phyloP scores from a whole-genome alignment of 768 basidiomycete genomes.

The Podaxis sp. region DNA sequence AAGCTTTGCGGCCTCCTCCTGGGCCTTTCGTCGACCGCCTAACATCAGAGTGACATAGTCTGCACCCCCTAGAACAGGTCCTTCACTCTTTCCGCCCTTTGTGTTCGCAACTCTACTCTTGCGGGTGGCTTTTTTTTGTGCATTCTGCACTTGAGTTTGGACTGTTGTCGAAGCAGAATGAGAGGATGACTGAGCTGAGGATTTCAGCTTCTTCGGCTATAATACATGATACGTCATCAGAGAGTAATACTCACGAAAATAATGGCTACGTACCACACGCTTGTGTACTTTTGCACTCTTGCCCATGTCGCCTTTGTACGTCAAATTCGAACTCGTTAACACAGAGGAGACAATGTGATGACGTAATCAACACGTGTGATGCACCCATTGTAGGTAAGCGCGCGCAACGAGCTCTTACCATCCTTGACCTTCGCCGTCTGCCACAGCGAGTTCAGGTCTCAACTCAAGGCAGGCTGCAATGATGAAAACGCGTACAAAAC shows the following conservation, averaged over 20 bases:
- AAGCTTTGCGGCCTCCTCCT: constrained; percentile 65
- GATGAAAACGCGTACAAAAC: constrained; percentile 62
- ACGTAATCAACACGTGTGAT: constrained; percentile 32
- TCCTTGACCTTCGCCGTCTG: constrained; percentile 36
- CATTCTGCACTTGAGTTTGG: constrained; percentile 37
- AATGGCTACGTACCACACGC: constrained; percentile 42
- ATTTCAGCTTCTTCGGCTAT: constrained; percentile 41
- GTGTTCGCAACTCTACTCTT: constrained; percentile 40
- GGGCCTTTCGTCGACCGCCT: constrained; percentile 69
- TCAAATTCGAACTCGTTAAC: no score
- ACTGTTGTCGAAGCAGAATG: constrained; percentile 23
- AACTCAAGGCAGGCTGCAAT: constrained; percentile 22
- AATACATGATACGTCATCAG: neutral
- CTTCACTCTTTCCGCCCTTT: constrained; percentile 27
- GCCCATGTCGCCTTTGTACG: constrained; percentile 42
- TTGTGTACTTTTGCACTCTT: constrained; percentile 69
- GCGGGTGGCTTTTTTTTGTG: constrained; percentile 51
- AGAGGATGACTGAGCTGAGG: constrained; percentile 17
- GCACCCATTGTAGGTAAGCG: constrained; percentile 22
- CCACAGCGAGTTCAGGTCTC: constrained; percentile 32
- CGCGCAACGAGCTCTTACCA: constrained; percentile 1
- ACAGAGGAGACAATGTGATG: constrained; percentile 17
- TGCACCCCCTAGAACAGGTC: constrained; percentile 64
- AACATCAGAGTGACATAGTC: constrained; percentile 75
- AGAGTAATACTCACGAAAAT: neutral